Conservation (phyloP, 768 basidiomycete genomes). For the Russula griseocarnosa region DNA sequence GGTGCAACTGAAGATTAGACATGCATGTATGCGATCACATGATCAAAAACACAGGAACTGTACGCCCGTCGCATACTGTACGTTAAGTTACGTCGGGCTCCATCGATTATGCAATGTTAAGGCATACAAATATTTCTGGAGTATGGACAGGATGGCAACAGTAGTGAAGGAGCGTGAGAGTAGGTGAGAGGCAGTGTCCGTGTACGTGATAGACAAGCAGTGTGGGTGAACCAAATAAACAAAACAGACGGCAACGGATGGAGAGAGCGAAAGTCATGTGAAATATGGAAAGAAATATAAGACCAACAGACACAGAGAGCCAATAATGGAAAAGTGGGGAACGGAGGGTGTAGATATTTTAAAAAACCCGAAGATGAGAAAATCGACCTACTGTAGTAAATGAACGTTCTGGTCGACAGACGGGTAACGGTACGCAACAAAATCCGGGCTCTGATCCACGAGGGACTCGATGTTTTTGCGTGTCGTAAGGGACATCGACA, state of each 20-base stretch:
- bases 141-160: constrained; percentile 5
- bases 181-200: constrained; percentile 15
- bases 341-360: background rate
- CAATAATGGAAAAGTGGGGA: constrained; percentile 16
- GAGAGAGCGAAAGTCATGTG: background rate
- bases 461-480: constrained; percentile 72
- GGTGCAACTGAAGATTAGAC: background rate
- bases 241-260: background rate
- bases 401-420: constrained; percentile 68
- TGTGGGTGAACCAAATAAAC: constrained; percentile 17
- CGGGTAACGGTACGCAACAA: constrained; percentile 85
- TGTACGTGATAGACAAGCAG: constrained; percentile 17
- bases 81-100: background rate
- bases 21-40: constrained; percentile 4
- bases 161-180: constrained; percentile 12
- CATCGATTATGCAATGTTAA: constrained; percentile 19
- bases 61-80: background rate
- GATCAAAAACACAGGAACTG: background rate
- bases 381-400: constrained; percentile 44
- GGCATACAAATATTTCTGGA: constrained; percentile 22
- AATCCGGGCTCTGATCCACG: constrained; percentile 81
- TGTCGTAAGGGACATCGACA: constrained; percentile 52
- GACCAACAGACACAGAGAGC: constrained; percentile 11
- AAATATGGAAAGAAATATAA: background rate
- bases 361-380: background rate